Evolutionary conservation across 345 rosid species (phyloP).

Genomic region (Euclidium syriacum): DNA sequence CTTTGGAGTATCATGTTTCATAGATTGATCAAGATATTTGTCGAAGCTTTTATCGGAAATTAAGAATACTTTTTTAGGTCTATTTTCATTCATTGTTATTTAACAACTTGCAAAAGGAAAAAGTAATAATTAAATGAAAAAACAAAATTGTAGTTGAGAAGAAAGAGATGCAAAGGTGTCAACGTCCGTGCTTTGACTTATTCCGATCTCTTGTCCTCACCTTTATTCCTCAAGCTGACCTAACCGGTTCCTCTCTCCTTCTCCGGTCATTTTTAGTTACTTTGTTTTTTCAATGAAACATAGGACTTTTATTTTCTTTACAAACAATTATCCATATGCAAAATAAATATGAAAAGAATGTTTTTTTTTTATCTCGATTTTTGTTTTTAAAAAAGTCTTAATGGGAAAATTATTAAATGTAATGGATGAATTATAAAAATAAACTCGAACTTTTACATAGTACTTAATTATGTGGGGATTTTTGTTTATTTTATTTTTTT

Average conservation of each 20-base stretch:
- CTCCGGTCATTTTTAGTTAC: slow-evolving; percentile 19
- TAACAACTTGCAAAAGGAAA: slow-evolving; percentile 6
- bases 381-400: no score
- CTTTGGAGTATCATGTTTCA: slow-evolving; percentile 7
- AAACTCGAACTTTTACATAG: no score
- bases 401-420: no score
- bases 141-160: slow-evolving; percentile 29
- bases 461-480: no score
- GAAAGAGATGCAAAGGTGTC: slow-evolving; percentile 25
- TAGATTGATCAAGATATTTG: neutral
- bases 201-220: slow-evolving; percentile 19
- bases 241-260: slow-evolving; percentile 20
- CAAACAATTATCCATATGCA: neutral
- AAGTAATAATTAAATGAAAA: neutral
- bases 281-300: neutral
- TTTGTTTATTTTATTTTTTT: no score
- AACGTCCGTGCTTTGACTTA: slow-evolving; percentile 35
- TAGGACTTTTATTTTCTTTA: no score
- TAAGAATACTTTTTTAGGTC: slow-evolving; percentile 9
- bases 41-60: slow-evolving; percentile 7
- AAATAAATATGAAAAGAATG: no score
- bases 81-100: neutral
- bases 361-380: no score
- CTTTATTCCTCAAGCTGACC: slow-evolving; percentile 25
- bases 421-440: no score